Evolutionary conservation across 139 green algal species (phyloP).

Genomic region (Parachlorella kessleri): DNA sequence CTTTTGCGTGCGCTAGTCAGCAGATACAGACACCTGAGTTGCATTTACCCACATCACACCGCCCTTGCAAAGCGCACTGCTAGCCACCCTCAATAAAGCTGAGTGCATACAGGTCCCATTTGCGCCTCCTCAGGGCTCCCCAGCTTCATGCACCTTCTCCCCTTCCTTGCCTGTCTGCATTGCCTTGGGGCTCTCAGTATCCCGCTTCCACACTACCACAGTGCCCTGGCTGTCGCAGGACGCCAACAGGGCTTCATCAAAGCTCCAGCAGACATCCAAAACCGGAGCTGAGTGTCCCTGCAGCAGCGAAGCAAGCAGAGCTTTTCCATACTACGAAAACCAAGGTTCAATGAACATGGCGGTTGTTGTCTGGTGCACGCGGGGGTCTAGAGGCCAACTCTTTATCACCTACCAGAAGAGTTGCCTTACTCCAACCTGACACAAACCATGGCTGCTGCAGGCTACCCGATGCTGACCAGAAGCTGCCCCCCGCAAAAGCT

Average conservation of each 20-base stretch:
- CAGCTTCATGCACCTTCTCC: too few relatives aligned
- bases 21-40: too few relatives aligned
- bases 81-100: too few relatives aligned
- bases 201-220: conserved; percentile 12
- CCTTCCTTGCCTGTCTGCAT: too few relatives aligned
- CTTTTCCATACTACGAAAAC: too few relatives aligned
- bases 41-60: too few relatives aligned
- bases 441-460: too few relatives aligned
- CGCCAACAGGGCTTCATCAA: conserved; percentile 1
- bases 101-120: too few relatives aligned
- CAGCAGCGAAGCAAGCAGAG: not conserved
- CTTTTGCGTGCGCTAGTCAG: too few relatives aligned
- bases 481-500: not conserved
- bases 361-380: not conserved
- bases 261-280: conserved; percentile 5
- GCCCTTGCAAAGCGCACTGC: too few relatives aligned
- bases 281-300: conserved; percentile 6
- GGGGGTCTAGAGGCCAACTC: not conserved
- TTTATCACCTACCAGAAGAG: not conserved
- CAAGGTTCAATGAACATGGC: not conserved
- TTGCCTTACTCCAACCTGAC: not conserved
- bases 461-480: not conserved
- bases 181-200: too few relatives aligned
- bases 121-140: too few relatives aligned
- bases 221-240: not conserved